Conservation (phyloP, 805 yeast species). For the Wickerhamomyces rabaulensis region DNA sequence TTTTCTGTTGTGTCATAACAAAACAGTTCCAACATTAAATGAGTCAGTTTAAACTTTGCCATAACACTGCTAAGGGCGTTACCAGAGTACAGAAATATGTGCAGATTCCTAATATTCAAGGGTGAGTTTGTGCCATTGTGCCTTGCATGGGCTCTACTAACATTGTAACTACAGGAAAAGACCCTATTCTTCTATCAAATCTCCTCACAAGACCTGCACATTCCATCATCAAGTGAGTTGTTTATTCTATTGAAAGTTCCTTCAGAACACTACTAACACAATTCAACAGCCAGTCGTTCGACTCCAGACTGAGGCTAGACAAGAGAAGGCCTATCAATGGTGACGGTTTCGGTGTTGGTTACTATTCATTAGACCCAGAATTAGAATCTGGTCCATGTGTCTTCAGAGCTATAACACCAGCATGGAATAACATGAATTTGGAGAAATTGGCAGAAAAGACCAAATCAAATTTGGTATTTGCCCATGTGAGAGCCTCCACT, state of each 20-base stretch:
- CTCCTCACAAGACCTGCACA: conserved; percentile 93
- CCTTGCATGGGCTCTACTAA: not conserved
- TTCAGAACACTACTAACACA: not conserved
- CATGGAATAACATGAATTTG: conserved; percentile 93
- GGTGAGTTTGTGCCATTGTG: conserved; percentile 20
- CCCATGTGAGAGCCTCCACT: conserved; percentile 94
- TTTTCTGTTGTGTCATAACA: no score
- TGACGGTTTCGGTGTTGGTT: conserved; percentile 97
- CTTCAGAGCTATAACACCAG: conserved; percentile 94
- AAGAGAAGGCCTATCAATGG: conserved; percentile 92
- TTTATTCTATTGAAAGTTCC: no score
- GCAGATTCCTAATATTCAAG: conserved; percentile 87
- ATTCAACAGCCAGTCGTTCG: conserved; percentile 66
- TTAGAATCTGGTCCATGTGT: conserved; percentile 78
- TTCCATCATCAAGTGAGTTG: conserved; percentile 71
- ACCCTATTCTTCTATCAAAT: conserved; percentile 81
- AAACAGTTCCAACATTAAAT: no score
- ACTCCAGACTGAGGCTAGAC: conserved; percentile 81
- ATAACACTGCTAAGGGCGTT: no score
- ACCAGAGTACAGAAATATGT: conserved; percentile 49
- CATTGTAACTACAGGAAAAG: conserved; percentile 47
- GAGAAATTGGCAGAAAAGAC: conserved; percentile 87
- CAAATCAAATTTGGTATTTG: conserved; percentile 77
- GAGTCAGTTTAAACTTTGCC: no score
- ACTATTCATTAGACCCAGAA: conserved; percentile 62